Percentiles rank a stretch among this genome's conserved stretches.
Evolutionary conservation across 2,329 filamentous ascomycete species (phyloP).

Genomic region (Diaporthe capsici): DNA sequence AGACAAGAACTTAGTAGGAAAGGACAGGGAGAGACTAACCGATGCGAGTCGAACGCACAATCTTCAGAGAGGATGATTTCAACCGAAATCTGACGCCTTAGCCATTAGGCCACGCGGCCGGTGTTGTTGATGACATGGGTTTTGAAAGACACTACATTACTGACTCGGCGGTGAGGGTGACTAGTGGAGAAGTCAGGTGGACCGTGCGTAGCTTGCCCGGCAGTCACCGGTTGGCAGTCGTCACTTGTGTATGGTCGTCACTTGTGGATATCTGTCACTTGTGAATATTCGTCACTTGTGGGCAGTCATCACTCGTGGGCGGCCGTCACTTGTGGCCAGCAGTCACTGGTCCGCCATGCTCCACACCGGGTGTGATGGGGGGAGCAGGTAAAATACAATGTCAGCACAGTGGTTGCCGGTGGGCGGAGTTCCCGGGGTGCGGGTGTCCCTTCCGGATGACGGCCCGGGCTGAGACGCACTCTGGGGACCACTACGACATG

Average conservation of each 20-base stretch:
- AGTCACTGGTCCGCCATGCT: not conserved
- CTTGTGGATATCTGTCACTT: too few relatives aligned
- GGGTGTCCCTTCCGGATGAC: conserved; percentile 1
- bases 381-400: not conserved
- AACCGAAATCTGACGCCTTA: conserved; percentile 43
- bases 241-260: too few relatives aligned
- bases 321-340: not conserved
- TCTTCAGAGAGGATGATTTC: conserved; percentile 40
- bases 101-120: conserved; percentile 41
- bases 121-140: not conserved
- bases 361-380: too few relatives aligned
- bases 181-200: not conserved
- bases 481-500: not conserved
- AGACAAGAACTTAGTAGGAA: too few relatives aligned
- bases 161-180: too few relatives aligned
- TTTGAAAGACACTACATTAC: not conserved
- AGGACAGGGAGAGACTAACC: too few relatives aligned
- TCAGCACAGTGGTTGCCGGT: not conserved
- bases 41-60: not conserved
- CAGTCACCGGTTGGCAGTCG: too few relatives aligned
- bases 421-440: not conserved
- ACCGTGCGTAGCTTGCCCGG: too few relatives aligned
- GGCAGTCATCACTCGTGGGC: not conserved
- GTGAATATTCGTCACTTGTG: too few relatives aligned
- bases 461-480: not conserved